Evolutionary conservation across 2,329 filamentous ascomycete species (phyloP).

Genomic region (Penicillium capsulatum): DNA sequence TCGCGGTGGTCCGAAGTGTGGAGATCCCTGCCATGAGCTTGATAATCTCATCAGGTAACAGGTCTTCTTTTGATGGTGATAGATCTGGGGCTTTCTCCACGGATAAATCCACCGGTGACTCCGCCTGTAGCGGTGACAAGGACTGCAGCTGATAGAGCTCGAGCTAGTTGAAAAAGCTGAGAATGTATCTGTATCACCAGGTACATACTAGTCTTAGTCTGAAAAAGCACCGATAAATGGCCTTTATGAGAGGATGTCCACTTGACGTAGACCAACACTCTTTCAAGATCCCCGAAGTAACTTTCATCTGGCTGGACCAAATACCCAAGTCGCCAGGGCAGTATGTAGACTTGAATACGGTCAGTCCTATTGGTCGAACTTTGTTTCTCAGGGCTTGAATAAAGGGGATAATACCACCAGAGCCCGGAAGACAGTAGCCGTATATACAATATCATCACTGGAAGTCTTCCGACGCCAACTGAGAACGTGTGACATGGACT

Average conservation of each 20-base stretch:
- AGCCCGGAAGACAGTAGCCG: conserved; percentile 3
- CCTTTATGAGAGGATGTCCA: conserved; percentile 1
- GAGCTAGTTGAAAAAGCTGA: not conserved
- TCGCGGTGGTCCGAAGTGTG: not conserved
- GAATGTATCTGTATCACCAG: not conserved
- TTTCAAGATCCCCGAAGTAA: conserved; percentile 6
- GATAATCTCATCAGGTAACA: conserved; percentile 3
- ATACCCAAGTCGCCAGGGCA: conserved; percentile 6
- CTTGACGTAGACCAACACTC: conserved; percentile 1
- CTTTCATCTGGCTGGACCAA: conserved; percentile 2
- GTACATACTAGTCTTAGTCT: conserved; percentile 7
- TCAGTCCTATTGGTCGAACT: not conserved
- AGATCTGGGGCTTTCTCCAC: not conserved
- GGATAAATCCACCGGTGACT: not conserved
- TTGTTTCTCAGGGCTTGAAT: no score
- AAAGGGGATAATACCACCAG: conserved; percentile 4
- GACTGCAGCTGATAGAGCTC: conserved; percentile 4
- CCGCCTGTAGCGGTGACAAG: conserved; percentile 3
- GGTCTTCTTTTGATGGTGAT: not conserved
- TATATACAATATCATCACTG: conserved; percentile 9
- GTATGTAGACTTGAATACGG: conserved; percentile 1
- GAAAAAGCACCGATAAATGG: conserved; percentile 1
- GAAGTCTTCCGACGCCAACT: conserved; percentile 6
- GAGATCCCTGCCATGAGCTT: conserved; percentile 4
- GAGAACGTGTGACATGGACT: conserved; percentile 5